Base-by-base conservation (phyloP, 495 filamentous ascomycete species). In the Tuber brumale region DNA sequence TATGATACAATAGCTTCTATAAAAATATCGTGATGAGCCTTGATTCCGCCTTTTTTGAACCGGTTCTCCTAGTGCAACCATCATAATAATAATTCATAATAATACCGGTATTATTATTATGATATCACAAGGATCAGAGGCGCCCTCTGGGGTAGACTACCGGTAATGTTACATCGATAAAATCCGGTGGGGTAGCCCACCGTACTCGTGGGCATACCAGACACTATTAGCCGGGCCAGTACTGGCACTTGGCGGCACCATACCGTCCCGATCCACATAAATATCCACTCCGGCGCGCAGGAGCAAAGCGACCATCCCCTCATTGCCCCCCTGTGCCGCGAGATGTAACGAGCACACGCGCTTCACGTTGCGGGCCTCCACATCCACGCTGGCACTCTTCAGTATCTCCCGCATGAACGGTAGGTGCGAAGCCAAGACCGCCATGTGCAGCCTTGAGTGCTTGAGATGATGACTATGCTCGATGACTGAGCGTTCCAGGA, bases 261-360 rank as follows among this genome's bases (percentile, higher is more conserved):
- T 66, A 31, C 75, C 77, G 43, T 77, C 72, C 16, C n/a, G 31
- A 69, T 79, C 77, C 37, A 72, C 70, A 16, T 42, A n/a, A 27
- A 74, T 72, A 79, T 77, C 48, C 27, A 75, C 77, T 10, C 77
- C 77, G 19, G 45, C 45, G 45, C 45, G 19, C 2, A 46, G 45
- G 45, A 3, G 45, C 45, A 46, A 43, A 43, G 42, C 42, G 42
- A 21, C 19, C 45, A 21, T 7, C 45, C 21, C 45, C 18, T 46
- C 18, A 46, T 21, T 4, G 4, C 9, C 42, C 42, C 10, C 42
- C 42, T 43, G 42, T 9, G 42, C 45, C 45, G 45, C 45, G 19
- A 46, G 45, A 43, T 43, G 42, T 9, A 45, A 18, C 44, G 44
- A 19, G 46, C 3, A 23, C 21, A 8, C 46, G 5, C 46, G 19